phyloP scores from a whole-genome alignment of 2,329 filamentous ascomycete species.

The Lecanicillium sp. region DNA sequence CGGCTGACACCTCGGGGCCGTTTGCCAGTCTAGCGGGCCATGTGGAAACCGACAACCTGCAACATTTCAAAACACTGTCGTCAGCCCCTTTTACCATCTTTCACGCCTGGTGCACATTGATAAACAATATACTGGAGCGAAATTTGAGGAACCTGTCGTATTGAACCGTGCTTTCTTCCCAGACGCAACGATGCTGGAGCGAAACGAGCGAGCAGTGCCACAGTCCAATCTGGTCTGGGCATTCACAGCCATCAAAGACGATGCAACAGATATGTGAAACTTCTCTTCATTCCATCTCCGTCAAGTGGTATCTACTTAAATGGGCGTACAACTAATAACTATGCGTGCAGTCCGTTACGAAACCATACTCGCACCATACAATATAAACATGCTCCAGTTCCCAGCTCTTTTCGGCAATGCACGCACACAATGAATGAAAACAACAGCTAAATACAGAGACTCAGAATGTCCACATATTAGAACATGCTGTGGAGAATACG shows the following conservation, averaged over 20 bases:
- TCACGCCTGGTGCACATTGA: too few relatives aligned
- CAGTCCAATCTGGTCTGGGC: too few relatives aligned
- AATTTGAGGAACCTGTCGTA: too few relatives aligned
- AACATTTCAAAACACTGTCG: neutral
- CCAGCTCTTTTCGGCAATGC: neutral
- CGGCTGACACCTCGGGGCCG: neutral
- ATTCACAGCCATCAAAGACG: neutral
- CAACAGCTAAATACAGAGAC: neutral
- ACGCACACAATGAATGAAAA: neutral
- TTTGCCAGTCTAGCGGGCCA: neutral
- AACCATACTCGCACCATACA: too few relatives aligned
- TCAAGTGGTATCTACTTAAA: slow-evolving; percentile 10
- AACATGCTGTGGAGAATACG: slow-evolving; percentile 28
- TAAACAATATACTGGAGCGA: too few relatives aligned
- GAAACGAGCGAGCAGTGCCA: too few relatives aligned
- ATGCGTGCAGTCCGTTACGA: neutral
- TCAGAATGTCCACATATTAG: slow-evolving; percentile 16
- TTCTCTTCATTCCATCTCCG: slow-evolving; percentile 2
- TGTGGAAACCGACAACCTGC: neutral
- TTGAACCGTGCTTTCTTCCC: too few relatives aligned
- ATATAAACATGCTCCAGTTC: too few relatives aligned
- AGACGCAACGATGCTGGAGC: too few relatives aligned
- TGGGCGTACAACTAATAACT: slow-evolving; percentile 6
- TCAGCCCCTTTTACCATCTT: too few relatives aligned
- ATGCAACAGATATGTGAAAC: neutral